phyloP scores from a whole-genome alignment of 495 filamentous ascomycete species.

The Tuber borchii region DNA sequence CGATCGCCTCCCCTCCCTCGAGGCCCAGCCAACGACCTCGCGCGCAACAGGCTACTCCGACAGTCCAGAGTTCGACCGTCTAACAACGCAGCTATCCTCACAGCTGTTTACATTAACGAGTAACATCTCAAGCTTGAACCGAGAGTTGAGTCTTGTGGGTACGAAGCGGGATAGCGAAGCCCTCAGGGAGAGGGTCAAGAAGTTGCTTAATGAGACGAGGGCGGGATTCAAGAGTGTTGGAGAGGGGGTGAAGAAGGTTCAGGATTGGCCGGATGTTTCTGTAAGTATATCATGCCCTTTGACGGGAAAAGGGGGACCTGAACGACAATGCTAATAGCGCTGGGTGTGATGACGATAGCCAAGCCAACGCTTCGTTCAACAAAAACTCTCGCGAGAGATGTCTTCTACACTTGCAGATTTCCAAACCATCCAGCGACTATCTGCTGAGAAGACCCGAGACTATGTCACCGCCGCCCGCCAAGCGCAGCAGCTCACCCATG shows the following conservation, averaged over 20 bases:
- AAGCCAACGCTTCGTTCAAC: conserved; percentile 86
- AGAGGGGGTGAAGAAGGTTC: conserved; percentile 85
- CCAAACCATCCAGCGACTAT: conserved; percentile 77
- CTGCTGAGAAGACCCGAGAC: conserved; percentile 85
- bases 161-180: conserved; percentile 85
- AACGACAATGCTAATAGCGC: conserved; percentile 12
- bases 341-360: conserved; percentile 50
- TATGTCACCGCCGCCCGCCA: conserved; percentile 69
- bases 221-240: conserved; percentile 85
- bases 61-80: conserved; percentile 81
- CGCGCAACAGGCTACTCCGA: conserved; percentile 71
- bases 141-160: conserved; percentile 75
- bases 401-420: conserved; percentile 79
- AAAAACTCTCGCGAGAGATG: conserved; percentile 89
- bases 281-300: conserved; percentile 50
- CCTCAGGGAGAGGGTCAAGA: conserved; percentile 81
- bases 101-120: conserved; percentile 80
- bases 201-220: conserved; percentile 74
- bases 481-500: conserved; percentile 23
- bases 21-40: conserved; percentile 67
- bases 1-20: conserved; percentile 73
- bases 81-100: conserved; percentile 73
- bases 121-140: conserved; percentile 72
- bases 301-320: background rate
- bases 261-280: conserved; percentile 84